phyloP scores from a whole-genome alignment of 1,139 yeast species.

The Pichia sp. region DNA sequence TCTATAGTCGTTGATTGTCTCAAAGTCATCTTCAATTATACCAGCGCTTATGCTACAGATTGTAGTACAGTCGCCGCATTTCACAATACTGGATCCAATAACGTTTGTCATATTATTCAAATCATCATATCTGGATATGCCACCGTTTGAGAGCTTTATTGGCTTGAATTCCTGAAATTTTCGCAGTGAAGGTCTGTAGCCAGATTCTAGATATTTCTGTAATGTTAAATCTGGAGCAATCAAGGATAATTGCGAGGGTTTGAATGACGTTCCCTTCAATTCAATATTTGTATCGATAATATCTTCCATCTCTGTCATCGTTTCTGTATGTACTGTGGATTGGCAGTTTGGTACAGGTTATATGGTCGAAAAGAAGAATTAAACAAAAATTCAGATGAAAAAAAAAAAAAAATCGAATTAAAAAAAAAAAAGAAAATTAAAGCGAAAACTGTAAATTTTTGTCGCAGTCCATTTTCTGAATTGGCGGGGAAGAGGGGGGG shows the following conservation, averaged over 20 bases:
- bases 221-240: conserved; percentile 81
- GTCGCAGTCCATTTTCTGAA: too few species aligned
- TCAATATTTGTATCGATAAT: conserved; percentile 4
- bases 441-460: too few species aligned
- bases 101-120: conserved; percentile 27
- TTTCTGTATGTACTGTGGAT: background rate
- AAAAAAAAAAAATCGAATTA: background rate
- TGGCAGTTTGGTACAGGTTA: too few species aligned
- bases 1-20: conserved; percentile 28
- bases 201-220: conserved; percentile 66
- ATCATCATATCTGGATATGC: conserved; percentile 31
- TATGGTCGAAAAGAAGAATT: too few species aligned
- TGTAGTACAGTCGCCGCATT: conserved; percentile 68
- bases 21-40: conserved; percentile 44
- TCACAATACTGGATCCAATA: conserved; percentile 65
- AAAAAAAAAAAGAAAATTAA: too few species aligned
- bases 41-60: conserved; percentile 74
- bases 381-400: background rate
- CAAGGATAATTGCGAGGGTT: conserved; percentile 76
- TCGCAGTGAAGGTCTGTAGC: conserved; percentile 68
- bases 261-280: conserved; percentile 43
- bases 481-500: too few species aligned
- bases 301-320: background rate
- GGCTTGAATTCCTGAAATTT: conserved; percentile 65
- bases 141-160: conserved; percentile 37